These are phyloP conservation scores for Globisporangium cederbergense DNA, from an alignment of 352 stramenopile genomes.

Conservation along the genomic window DNA sequence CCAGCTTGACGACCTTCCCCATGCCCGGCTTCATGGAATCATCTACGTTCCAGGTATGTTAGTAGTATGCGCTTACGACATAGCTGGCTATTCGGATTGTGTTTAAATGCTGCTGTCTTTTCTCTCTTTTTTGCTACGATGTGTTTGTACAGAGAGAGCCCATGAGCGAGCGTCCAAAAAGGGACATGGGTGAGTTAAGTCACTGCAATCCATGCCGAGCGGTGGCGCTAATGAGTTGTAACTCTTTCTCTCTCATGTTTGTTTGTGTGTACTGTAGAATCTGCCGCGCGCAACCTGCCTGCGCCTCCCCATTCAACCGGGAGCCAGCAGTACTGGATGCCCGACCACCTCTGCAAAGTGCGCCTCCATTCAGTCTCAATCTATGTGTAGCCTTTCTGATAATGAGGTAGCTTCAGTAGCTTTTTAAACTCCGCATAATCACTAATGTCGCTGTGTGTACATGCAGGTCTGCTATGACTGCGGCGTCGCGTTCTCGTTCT, in stretches of 20 bases:
- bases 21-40: constrained; percentile 54
- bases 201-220: background rate
- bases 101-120: background rate
- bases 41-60: constrained; percentile 35
- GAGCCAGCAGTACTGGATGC: constrained; percentile 84
- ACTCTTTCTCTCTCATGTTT: background rate
- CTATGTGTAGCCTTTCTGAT: background rate
- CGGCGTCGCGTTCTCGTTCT: constrained; percentile 74
- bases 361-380: background rate
- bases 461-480: constrained; percentile 82
- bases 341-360: constrained; percentile 81
- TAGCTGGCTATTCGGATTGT: background rate
- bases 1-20: constrained; percentile 66
- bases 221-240: background rate
- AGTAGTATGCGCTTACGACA: background rate
- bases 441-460: background rate
- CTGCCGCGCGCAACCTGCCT: constrained; percentile 25
- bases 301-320: constrained; percentile 35
- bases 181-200: constrained; percentile 8
- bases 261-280: background rate
- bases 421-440: background rate
- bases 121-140: background rate
- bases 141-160: constrained; percentile 17
- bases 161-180: constrained; percentile 17
- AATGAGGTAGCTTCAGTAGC: background rate